Evolutionary conservation across 2,329 filamentous ascomycete genomes (phyloP).

Genomic region (Calonectria ilicicola): DNA sequence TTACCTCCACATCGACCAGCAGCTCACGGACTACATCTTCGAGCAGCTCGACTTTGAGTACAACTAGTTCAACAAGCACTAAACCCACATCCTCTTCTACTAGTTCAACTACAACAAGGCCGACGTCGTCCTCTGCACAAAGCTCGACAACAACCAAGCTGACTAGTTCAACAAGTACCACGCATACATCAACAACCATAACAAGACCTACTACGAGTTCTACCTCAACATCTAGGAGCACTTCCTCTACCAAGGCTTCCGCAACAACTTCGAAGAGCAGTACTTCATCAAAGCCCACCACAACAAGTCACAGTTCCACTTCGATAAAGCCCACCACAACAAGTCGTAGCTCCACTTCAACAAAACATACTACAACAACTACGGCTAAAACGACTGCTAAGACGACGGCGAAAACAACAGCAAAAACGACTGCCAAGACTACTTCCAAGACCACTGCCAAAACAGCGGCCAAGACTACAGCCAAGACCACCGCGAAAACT

Average conservation of each 20-base stretch:
- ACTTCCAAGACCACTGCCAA: background rate
- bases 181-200: background rate
- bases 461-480: slow-evolving; percentile 23
- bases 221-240: background rate
- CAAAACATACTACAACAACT: background rate
- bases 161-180: no score
- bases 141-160: no score
- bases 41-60: background rate
- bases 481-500: background rate
- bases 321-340: background rate
- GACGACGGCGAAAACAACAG: slow-evolving; percentile 2
- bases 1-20: background rate
- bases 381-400: background rate
- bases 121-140: no score
- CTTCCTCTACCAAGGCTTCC: no score
- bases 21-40: background rate
- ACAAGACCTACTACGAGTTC: background rate
- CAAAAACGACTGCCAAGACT: slow-evolving; percentile 18
- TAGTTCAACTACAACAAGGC: no score
- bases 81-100: no score
- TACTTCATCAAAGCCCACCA: background rate
- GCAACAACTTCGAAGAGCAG: background rate
- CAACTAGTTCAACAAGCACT: no score
- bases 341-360: no score
- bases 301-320: background rate